A percentile compares a stretch with the other conserved stretches of the same genome.
These are phyloP conservation scores for Picea abies DNA, from an alignment of 83 land plant genomes.

Conservation along the genomic window DNA sequence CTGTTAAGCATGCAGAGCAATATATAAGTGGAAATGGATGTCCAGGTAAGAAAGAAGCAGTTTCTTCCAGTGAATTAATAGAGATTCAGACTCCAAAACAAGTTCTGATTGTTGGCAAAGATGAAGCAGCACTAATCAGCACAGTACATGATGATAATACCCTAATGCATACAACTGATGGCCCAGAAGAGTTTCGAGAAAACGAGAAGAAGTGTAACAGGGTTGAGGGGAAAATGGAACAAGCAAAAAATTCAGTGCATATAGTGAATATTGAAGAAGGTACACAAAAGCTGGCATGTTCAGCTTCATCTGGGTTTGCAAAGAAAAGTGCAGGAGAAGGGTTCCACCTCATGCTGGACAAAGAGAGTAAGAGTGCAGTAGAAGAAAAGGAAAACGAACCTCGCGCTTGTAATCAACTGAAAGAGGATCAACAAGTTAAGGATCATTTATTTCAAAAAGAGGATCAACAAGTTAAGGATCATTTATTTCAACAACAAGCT, in stretches of 20 bases:
- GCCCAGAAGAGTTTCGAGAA: neutral
- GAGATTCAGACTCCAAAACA: neutral
- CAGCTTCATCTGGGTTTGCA: neutral
- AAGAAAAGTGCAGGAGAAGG: neutral
- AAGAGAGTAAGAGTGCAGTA: neutral
- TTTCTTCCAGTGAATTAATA: no score
- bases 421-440: slow-evolving; percentile 8
- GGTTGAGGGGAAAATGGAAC: neutral
- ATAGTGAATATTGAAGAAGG: neutral
- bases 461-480: neutral
- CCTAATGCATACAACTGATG: neutral
- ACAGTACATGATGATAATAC: neutral
- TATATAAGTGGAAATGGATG: no score
- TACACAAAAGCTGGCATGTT: neutral
- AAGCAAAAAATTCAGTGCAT: neutral
- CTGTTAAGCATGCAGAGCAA: no score
- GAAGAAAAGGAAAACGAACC: neutral
- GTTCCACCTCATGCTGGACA: slow-evolving; percentile 9
- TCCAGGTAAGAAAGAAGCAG: no score
- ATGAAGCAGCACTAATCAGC: neutral
- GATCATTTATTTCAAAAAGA: neutral
- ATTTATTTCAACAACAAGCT: neutral
- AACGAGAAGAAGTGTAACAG: neutral
- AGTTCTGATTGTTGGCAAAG: neutral
- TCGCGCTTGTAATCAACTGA: neutral